Conservation (phyloP, 768 basidiomycete genomes). For the Termitomyces sp. region DNA sequence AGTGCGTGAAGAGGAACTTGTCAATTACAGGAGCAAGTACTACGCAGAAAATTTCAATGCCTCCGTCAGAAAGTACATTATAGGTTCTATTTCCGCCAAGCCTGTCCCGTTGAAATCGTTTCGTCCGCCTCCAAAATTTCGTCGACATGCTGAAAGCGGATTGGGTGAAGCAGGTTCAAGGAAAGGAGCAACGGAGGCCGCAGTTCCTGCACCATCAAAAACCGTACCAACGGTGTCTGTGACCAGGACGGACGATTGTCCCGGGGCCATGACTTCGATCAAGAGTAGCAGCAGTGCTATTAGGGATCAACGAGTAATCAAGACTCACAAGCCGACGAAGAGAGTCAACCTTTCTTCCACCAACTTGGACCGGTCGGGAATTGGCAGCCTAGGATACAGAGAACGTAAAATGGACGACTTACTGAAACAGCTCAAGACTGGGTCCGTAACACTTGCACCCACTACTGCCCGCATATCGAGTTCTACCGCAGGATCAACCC, state of each 20-base stretch:
- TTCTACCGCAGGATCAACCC: neutral
- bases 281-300: neutral
- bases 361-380: neutral
- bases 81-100: neutral
- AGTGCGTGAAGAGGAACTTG: conserved; percentile 24
- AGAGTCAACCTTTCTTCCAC: neutral
- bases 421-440: conserved; percentile 20
- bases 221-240: conserved; percentile 32
- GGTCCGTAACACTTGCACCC: conserved; percentile 2
- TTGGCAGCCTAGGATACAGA: conserved; percentile 13
- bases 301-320: neutral
- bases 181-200: conserved; percentile 8
- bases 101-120: neutral
- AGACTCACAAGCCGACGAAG: neutral
- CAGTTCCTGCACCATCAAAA: conserved; percentile 37
- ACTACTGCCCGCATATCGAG: neutral
- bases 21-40: conserved; percentile 24
- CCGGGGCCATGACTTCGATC: conserved; percentile 26
- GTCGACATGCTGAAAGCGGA: neutral
- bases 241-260: conserved; percentile 24
- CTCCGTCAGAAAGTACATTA: conserved; percentile 4
- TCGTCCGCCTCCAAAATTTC: neutral
- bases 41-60: conserved; percentile 22
- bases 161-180: neutral
- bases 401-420: conserved; percentile 32